Percentiles rank a stretch among this genome's conserved stretches.
These are phyloP conservation scores for Rubia peregrina DNA, from an alignment of 305 asterid genomes.

Conservation along the genomic window DNA sequence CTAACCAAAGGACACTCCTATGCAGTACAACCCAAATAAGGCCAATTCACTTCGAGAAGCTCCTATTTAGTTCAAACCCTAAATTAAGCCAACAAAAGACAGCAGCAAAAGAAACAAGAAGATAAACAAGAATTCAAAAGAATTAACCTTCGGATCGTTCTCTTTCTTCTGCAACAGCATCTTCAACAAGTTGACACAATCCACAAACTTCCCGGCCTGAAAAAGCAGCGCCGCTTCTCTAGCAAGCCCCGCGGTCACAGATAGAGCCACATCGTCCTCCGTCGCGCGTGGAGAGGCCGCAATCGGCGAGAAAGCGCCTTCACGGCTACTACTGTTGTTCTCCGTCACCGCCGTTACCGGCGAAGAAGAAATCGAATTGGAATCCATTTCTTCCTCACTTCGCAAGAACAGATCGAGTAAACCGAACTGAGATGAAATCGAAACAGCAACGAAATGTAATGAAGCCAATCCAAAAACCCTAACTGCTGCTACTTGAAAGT, in stretches of 20 bases:
- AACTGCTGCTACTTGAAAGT: conserved; percentile 6
- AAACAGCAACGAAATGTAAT: neutral
- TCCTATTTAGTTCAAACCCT: conserved; percentile 2
- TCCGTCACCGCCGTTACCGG: conserved; percentile 15
- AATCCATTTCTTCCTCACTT: conserved; percentile 26
- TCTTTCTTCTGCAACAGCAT: conserved; percentile 53
- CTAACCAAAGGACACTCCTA: neutral
- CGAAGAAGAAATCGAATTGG: conserved; percentile 18
- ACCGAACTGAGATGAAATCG: neutral
- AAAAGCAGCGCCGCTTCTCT: conserved; percentile 77
- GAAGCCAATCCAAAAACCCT: conserved; percentile 27
- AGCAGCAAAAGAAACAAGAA: neutral
- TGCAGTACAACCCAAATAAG: neutral
- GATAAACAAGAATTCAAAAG: neutral
- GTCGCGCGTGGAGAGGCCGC: conserved; percentile 20
- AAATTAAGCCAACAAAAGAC: neutral
- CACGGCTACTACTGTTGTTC: conserved; percentile 19
- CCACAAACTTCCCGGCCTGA: conserved; percentile 65
- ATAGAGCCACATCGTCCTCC: conserved; percentile 54
- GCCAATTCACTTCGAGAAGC: neutral
- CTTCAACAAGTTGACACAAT: conserved; percentile 57
- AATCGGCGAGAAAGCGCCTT: conserved; percentile 28
- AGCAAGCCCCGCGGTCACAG: conserved; percentile 62
- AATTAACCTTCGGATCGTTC: conserved; percentile 72
- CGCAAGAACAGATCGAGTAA: conserved; percentile 27